A percentile compares a stretch with the other conserved stretches of the same genome.
These are phyloP conservation scores for Anthracocystis walkeri DNA, from an alignment of 1,284 basidiomycete species.

Conservation along the genomic window DNA sequence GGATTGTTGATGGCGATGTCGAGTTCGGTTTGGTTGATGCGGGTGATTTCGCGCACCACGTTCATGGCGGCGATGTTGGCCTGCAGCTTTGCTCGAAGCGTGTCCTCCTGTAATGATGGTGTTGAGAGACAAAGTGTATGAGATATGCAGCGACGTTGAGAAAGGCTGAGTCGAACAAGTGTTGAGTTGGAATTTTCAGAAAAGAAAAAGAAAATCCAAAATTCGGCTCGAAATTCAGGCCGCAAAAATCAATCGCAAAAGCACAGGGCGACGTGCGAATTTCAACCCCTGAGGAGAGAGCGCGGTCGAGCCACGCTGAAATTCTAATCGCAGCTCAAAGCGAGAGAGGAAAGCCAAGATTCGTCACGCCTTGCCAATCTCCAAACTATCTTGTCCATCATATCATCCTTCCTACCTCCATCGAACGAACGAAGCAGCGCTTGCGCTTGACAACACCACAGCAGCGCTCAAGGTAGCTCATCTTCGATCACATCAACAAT, in stretches of 20 bases:
- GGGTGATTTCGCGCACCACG: constrained; percentile 85
- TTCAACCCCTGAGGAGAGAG: constrained; percentile 14
- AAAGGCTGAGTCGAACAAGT: background rate
- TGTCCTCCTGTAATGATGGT: background rate
- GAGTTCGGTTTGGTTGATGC: constrained; percentile 93
- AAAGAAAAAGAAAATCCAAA: constrained; percentile 2
- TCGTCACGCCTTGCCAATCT: background rate
- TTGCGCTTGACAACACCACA: too few species aligned
- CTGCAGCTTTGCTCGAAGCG: too few species aligned
- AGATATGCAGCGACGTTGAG: background rate
- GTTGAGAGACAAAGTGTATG: background rate
- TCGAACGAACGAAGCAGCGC: too few species aligned
- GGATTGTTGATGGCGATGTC: constrained; percentile 79
- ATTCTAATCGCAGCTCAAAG: background rate
- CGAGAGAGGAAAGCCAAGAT: background rate
- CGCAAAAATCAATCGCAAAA: background rate
- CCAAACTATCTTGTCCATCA: background rate
- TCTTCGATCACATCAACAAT: too few species aligned
- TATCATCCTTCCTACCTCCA: background rate
- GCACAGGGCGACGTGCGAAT: background rate
- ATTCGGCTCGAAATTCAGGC: background rate
- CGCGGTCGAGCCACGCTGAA: constrained; percentile 17
- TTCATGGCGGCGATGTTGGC: constrained; percentile 24
- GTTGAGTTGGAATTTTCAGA: background rate
- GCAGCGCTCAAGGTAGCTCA: too few species aligned